Base-by-base conservation (phyloP, 805 yeast species). In the Debaryomyces maramus region DNA sequence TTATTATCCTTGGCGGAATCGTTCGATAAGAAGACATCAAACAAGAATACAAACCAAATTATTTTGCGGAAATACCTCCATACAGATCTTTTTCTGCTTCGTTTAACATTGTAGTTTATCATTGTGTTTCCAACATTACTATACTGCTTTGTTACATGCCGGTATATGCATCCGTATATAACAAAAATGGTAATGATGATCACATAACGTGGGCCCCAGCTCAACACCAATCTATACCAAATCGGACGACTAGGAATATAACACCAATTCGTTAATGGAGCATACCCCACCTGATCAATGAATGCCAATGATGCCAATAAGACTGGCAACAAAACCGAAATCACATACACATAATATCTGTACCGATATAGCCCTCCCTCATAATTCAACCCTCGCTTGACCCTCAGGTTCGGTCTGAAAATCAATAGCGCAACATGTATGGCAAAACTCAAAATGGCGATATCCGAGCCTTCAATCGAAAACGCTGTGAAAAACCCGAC, bases 401-500 rank as follows among this genome's bases (percentile, higher is more conserved):
- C 31, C 18, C 11, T 40, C 49, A 68, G 53, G 20, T 67, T 70
- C 1, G 91, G 88, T 43, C 69, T 67, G 59, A 87, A 85, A 4
- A 89, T 83, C 22, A 88, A 64, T 32, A 88, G 55, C 18, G 80
- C 86, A 6, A 90, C 83, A 61, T 89, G 96, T 11, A 88, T 62
- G 2, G 97, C 96, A 63, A 89, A 85, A 23, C 83, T 74, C 20
- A 88, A 65, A 37, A 88, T 89, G 13, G 93, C 89, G 27, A 88
- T 56, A 61, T 89, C 97, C 1, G 90, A 88, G 14, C 95, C 95
- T 61, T 87, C 95, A 11, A 85, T 83, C 17, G 88, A 74, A 29
- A 81, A 72, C 3, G 90, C 86, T 1, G 95, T 85, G 60, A 87
- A 81, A 70, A 85, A 88, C 2, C 96, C 96, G 23, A 84, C 74